phyloP scores from a whole-genome alignment of 768 basidiomycete species.

The Termitomyces sp. region DNA sequence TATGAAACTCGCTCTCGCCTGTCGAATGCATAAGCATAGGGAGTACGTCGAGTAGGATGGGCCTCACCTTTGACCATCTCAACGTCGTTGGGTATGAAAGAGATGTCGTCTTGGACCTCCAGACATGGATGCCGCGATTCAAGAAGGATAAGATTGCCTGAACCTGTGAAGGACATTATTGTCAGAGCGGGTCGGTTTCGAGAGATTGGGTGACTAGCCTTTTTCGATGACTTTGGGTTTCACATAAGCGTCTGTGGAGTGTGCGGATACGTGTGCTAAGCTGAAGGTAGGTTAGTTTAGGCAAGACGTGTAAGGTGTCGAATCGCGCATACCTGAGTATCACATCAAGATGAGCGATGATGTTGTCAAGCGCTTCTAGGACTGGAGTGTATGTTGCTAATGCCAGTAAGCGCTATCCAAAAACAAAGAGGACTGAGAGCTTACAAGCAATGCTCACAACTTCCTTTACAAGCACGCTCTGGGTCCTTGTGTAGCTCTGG shows the following conservation, averaged over 20 bases:
- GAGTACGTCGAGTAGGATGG: background rate
- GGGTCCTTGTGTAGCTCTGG: constrained; percentile 68
- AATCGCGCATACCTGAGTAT: constrained; percentile 64
- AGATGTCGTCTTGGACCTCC: constrained; percentile 93
- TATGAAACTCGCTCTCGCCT: constrained; percentile 91
- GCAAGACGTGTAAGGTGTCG: background rate
- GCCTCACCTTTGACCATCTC: constrained; percentile 83
- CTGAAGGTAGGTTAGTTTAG: constrained; percentile 34
- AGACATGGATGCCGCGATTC: constrained; percentile 95
- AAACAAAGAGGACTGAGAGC: constrained; percentile 16
- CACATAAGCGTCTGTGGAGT: constrained; percentile 83
- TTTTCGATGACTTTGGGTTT: constrained; percentile 79
- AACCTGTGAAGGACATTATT: constrained; percentile 45
- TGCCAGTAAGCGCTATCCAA: constrained; percentile 22
- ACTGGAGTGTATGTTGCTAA: constrained; percentile 92
- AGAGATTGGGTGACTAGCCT: constrained; percentile 38
- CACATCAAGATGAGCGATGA: constrained; percentile 90
- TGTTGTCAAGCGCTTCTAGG: constrained; percentile 76
- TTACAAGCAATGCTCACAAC: constrained; percentile 89
- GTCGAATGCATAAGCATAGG: background rate
- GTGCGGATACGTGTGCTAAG: constrained; percentile 88
- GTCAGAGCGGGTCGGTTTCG: constrained; percentile 3
- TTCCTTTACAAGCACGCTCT: constrained; percentile 83
- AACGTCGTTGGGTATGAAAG: constrained; percentile 94
- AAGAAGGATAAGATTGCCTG: constrained; percentile 73